These are phyloP conservation scores for Erythrophleum ivorense DNA, from an alignment of 331 rosid species.

Conservation along the genomic window DNA sequence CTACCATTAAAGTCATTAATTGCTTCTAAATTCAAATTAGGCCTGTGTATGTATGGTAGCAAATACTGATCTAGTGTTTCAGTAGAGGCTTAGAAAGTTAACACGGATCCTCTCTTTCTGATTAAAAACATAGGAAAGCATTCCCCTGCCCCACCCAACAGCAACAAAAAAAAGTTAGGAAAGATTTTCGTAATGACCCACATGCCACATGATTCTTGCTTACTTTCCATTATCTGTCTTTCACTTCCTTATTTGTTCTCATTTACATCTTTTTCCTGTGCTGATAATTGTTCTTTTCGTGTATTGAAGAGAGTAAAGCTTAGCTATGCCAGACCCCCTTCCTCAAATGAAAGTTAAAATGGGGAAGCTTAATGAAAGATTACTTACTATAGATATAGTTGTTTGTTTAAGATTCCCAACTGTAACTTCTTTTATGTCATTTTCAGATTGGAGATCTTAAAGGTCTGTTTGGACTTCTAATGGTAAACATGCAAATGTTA, in stretches of 20 bases:
- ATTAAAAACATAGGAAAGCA: not conserved
- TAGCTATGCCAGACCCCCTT: not conserved
- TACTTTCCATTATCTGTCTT: not conserved
- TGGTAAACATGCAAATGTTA: constrained; percentile 79
- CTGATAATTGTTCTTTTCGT: not conserved
- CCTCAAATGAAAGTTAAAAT: constrained; percentile 8
- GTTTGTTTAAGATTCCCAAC: constrained; percentile 31
- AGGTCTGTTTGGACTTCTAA: constrained; percentile 78
- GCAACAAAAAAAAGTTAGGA: not conserved
- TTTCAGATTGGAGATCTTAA: constrained; percentile 92
- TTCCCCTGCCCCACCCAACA: too few relatives aligned
- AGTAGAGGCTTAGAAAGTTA: not conserved
- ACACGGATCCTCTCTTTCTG: not conserved
- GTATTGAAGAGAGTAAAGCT: constrained; percentile 2
- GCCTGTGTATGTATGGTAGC: not conserved
- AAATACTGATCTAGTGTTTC: not conserved
- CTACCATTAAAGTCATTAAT: not conserved
- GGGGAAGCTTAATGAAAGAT: constrained; percentile 29
- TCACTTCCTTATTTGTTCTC: not conserved
- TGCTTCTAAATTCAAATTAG: constrained; percentile 5
- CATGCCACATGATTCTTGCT: not conserved
- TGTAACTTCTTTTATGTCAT: constrained; percentile 24
- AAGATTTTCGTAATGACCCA: not conserved
- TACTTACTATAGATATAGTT: constrained; percentile 23
- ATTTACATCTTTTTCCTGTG: constrained; percentile 15